phyloP scores from a whole-genome alignment of 1,284 basidiomycete species.

The Xerocomus minutiporus region DNA sequence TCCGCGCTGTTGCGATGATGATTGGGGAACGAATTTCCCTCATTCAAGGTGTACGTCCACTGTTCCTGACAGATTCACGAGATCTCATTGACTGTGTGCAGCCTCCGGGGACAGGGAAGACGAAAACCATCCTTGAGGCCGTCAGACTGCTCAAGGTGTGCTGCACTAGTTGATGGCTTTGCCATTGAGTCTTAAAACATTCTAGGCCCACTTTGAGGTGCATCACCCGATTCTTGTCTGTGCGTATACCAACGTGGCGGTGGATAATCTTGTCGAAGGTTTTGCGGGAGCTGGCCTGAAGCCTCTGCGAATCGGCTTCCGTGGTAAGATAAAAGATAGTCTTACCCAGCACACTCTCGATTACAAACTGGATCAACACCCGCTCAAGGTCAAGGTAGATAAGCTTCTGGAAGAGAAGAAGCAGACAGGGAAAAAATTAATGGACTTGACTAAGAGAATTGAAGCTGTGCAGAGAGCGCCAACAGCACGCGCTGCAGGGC shows the following conservation, averaged over 20 bases:
- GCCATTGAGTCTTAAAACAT: background rate
- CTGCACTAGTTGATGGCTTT: background rate
- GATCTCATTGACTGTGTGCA: slow-evolving; percentile 28
- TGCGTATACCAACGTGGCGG: slow-evolving; percentile 91
- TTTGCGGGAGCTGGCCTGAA: slow-evolving; percentile 60
- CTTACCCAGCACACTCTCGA: slow-evolving; percentile 64
- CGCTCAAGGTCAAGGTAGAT: slow-evolving; percentile 45
- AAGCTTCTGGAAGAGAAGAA: slow-evolving; percentile 34
- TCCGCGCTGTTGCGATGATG: slow-evolving; percentile 83
- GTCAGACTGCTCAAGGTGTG: slow-evolving; percentile 76
- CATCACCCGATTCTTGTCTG: slow-evolving; percentile 83
- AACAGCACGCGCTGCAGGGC: slow-evolving; percentile 20
- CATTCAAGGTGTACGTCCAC: slow-evolving; percentile 74
- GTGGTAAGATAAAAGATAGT: slow-evolving; percentile 56
- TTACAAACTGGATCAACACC: slow-evolving; percentile 60
- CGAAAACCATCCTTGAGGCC: slow-evolving; percentile 85
- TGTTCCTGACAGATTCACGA: background rate
- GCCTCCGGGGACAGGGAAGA: slow-evolving; percentile 97
- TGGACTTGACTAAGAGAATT: slow-evolving; percentile 27
- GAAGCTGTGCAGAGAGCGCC: slow-evolving; percentile 20
- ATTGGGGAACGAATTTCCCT: slow-evolving; percentile 74
- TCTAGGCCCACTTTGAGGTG: slow-evolving; percentile 71
- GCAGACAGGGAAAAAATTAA: slow-evolving; percentile 28
- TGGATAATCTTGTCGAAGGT: slow-evolving; percentile 88
- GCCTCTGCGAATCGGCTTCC: slow-evolving; percentile 73